phyloP scores from a whole-genome alignment of 2,329 filamentous ascomycete genomes.

The Fusarium sp. region DNA sequence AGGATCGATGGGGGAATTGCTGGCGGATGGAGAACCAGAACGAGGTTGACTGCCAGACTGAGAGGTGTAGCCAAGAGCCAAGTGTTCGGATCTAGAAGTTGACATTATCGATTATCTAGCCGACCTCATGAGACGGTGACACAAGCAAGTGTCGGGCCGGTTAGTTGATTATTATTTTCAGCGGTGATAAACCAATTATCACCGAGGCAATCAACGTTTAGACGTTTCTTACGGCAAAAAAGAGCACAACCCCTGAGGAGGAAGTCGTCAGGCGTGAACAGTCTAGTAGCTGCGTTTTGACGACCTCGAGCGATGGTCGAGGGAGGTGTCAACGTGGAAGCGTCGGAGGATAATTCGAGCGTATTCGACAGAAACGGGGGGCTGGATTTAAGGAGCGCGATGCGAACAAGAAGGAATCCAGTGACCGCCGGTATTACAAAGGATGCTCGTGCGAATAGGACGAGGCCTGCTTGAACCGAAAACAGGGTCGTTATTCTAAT shows the following conservation, averaged over 20 bases:
- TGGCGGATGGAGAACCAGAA: slow-evolving; percentile 83
- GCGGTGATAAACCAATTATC: slow-evolving; percentile 25
- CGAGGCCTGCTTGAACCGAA: slow-evolving; percentile 36
- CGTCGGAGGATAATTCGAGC: slow-evolving; percentile 35
- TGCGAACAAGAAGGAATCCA: slow-evolving; percentile 48
- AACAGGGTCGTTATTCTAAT: slow-evolving; percentile 39
- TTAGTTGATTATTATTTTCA: slow-evolving; percentile 46
- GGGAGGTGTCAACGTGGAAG: slow-evolving; percentile 36
- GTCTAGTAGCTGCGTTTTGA: slow-evolving; percentile 32
- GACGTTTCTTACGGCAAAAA: slow-evolving; percentile 35
- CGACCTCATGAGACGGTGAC: slow-evolving; percentile 59
- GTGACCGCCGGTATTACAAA: slow-evolving; percentile 53
- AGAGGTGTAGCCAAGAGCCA: slow-evolving; percentile 84
- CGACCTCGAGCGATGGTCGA: slow-evolving; percentile 26
- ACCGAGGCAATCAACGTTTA: slow-evolving; percentile 32
- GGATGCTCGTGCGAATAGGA: slow-evolving; percentile 47
- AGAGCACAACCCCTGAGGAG: slow-evolving; percentile 23
- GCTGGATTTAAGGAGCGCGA: slow-evolving; percentile 46
- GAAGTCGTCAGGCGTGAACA: slow-evolving; percentile 23
- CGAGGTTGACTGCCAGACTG: slow-evolving; percentile 76
- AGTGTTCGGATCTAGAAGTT: slow-evolving; percentile 85
- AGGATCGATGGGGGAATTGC: slow-evolving; percentile 83
- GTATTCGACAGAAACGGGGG: slow-evolving; percentile 41
- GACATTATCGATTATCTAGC: slow-evolving; percentile 91
- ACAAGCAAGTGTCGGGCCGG: slow-evolving; percentile 44